These are phyloP conservation scores for Selaginella moellendorffii DNA, from an alignment of 75 land plant genomes.

Conservation along the genomic window DNA sequence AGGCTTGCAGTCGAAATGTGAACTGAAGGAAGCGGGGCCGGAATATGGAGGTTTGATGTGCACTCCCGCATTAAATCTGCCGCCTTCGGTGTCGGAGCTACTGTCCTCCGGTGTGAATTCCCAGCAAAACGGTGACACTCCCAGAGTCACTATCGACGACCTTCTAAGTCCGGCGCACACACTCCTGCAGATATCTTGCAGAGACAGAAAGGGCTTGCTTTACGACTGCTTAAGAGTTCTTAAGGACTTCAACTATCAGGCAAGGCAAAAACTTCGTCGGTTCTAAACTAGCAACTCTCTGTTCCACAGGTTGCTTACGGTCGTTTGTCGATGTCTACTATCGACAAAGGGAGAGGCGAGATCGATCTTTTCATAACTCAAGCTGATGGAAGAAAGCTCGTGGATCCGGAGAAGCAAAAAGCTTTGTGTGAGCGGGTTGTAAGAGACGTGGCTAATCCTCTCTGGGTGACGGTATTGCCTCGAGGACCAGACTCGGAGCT, in stretches of 20 bases:
- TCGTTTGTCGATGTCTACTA: slow-evolving; percentile 28
- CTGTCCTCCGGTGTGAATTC: background rate
- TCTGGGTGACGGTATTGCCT: slow-evolving; percentile 38
- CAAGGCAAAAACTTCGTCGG: too few relatives aligned
- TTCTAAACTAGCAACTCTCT: too few relatives aligned
- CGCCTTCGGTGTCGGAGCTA: slow-evolving; percentile 31
- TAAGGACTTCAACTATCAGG: slow-evolving; percentile 76
- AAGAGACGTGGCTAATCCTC: slow-evolving; percentile 43
- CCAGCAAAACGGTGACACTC: background rate
- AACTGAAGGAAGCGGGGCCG: slow-evolving; percentile 30
- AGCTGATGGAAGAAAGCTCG: slow-evolving; percentile 60
- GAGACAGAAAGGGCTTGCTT: slow-evolving; percentile 66
- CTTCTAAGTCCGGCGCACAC: slow-evolving; percentile 63
- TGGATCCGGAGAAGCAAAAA: slow-evolving; percentile 47
- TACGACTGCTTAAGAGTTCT: slow-evolving; percentile 75
- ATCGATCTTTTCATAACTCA: slow-evolving; percentile 55
- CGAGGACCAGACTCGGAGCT: slow-evolving; percentile 82
- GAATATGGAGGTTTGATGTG: slow-evolving; percentile 37
- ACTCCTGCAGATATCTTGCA: slow-evolving; percentile 55
- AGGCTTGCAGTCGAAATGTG: slow-evolving; percentile 19
- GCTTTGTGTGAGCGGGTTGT: slow-evolving; percentile 36
- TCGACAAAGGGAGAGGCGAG: slow-evolving; percentile 32
- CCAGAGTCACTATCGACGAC: slow-evolving; percentile 46
- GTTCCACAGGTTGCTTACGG: slow-evolving; percentile 69
- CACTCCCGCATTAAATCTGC: slow-evolving; percentile 26